Conservation (phyloP, 148 eudicot species). For the Rhododendron molle region DNA sequence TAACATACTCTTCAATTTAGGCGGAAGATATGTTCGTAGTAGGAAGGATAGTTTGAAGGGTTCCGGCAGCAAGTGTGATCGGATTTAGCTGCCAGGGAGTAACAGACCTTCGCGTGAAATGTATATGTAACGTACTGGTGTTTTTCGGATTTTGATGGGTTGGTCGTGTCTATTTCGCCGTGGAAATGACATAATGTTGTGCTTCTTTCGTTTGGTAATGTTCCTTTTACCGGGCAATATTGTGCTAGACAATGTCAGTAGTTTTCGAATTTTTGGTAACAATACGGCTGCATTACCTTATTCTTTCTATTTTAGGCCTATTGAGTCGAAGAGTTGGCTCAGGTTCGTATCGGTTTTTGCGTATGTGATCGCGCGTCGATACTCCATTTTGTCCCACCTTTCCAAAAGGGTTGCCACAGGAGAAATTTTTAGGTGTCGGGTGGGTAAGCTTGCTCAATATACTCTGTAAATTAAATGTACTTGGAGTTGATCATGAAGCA, state of each 20-base stretch:
- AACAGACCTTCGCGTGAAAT: neutral
- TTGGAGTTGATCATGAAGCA: too few relatives aligned
- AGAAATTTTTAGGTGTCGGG: too few relatives aligned
- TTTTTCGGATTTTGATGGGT: neutral
- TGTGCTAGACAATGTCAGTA: neutral
- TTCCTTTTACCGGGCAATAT: neutral
- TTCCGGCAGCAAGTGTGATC: slow-evolving; percentile 2
- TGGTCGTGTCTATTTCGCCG: neutral
- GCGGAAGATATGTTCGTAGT: slow-evolving; percentile 40
- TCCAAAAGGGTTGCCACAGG: too few relatives aligned
- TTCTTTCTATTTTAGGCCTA: neutral
- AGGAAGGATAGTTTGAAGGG: slow-evolving; percentile 33
- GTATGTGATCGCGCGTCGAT: too few relatives aligned
- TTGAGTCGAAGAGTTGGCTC: neutral
- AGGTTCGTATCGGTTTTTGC: neutral
- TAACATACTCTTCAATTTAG: neutral
- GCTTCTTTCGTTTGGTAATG: neutral
- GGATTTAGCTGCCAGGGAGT: neutral
- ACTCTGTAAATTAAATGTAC: too few relatives aligned
- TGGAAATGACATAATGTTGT: neutral
- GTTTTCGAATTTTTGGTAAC: neutral
- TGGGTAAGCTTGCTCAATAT: too few relatives aligned
- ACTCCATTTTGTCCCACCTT: too few relatives aligned
- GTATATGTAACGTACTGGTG: neutral
- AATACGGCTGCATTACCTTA: neutral